phyloP scores from a whole-genome alignment of 2,329 filamentous ascomycete genomes.

The Sporothrix schenckii region DNA sequence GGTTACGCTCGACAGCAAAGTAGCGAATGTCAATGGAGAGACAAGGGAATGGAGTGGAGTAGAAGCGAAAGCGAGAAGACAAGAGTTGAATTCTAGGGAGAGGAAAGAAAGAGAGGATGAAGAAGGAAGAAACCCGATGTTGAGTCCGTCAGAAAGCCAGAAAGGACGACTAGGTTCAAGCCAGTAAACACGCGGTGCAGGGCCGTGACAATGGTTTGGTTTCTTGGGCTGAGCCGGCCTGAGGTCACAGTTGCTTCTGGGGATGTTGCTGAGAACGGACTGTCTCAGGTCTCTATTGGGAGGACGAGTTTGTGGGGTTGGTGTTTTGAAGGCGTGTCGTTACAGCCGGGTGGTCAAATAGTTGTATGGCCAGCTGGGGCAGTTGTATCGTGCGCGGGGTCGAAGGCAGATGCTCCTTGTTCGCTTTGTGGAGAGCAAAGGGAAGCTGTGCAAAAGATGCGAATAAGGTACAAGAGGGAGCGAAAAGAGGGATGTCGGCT shows the following conservation, averaged over 20 bases:
- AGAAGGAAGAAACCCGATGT: background rate
- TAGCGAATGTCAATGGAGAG: slow-evolving; percentile 3
- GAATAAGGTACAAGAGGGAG: background rate
- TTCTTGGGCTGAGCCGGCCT: background rate
- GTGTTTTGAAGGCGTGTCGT: background rate
- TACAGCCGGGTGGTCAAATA: too few species aligned
- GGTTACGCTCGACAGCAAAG: background rate
- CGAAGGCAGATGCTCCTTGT: background rate
- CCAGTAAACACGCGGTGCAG: slow-evolving; percentile 14
- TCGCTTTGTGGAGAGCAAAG: background rate
- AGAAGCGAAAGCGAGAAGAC: slow-evolving; percentile 4
- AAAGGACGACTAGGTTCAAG: slow-evolving; percentile 13
- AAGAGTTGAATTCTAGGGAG: background rate
- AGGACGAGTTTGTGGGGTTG: too few species aligned
- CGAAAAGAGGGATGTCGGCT: background rate
- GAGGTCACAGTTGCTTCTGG: background rate
- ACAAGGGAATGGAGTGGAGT: background rate
- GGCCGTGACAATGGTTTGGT: slow-evolving; percentile 21
- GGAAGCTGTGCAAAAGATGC: background rate
- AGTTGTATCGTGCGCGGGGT: slow-evolving; percentile 2
- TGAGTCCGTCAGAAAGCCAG: background rate
- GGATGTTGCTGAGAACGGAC: background rate
- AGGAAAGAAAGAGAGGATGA: background rate
- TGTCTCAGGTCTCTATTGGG: too few species aligned
- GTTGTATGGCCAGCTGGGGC: background rate